Conservation (phyloP, 106 monocot genomes). For the Vanilla planifolia region DNA sequence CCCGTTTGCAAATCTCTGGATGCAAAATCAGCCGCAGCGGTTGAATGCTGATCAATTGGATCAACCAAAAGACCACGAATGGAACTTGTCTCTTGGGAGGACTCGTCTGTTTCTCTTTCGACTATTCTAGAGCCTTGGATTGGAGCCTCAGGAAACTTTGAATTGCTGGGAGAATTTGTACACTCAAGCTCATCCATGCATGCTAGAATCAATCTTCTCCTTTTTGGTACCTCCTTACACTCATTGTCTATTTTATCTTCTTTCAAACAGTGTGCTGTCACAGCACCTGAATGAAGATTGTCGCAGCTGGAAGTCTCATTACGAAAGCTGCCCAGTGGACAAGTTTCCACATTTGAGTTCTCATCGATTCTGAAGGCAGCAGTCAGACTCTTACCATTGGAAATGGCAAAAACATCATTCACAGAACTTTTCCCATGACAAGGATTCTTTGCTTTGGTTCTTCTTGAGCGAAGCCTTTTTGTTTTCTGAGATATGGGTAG, state of each 20-base stretch:
- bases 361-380: not conserved
- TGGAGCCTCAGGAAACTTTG: not conserved
- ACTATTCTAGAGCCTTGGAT: not conserved
- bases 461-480: not conserved
- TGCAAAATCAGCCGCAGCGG: too few species aligned
- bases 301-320: not conserved
- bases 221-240: not conserved
- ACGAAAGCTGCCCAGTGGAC: not conserved
- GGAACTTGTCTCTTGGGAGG: too few species aligned
- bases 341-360: constrained; percentile 1
- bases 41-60: too few species aligned
- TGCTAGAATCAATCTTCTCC: not conserved
- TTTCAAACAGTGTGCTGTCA: not conserved
- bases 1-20: not conserved
- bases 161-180: not conserved
- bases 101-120: too few species aligned
- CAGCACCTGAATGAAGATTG: not conserved
- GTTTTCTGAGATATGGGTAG: not conserved
- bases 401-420: not conserved
- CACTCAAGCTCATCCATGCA: not conserved
- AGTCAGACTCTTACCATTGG: not conserved
- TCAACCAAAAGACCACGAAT: too few species aligned
- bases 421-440: not conserved
- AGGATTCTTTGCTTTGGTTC: not conserved
- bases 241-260: not conserved